phyloP scores from a whole-genome alignment of 1,284 basidiomycete species.

The Volvariella volvacea region DNA sequence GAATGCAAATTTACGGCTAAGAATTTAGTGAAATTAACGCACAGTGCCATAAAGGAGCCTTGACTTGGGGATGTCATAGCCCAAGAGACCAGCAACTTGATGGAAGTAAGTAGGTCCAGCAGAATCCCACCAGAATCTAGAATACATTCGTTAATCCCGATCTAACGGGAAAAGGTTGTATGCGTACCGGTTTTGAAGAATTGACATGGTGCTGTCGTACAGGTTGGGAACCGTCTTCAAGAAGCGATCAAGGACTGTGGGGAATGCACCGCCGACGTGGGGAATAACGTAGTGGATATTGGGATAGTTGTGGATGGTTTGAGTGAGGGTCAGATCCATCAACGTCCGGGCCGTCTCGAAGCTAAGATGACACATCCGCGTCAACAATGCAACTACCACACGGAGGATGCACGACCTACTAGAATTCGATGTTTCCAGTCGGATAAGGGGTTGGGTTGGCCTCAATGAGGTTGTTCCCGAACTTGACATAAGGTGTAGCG shows the following conservation, averaged over 20 bases:
- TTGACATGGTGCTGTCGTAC: constrained; percentile 22
- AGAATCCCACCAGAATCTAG: constrained; percentile 30
- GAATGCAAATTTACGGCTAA: neutral
- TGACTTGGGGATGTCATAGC: constrained; percentile 20
- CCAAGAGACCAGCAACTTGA: constrained; percentile 24
- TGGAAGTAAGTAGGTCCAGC: constrained; percentile 28
- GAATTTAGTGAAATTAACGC: constrained; percentile 7
- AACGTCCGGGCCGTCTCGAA: constrained; percentile 28
- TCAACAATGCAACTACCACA: too few relatives aligned
- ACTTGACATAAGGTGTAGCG: constrained; percentile 19
- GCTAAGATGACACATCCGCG: constrained; percentile 11
- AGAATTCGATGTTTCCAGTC: constrained; percentile 26
- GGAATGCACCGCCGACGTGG: constrained; percentile 27
- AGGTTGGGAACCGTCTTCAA: constrained; percentile 21
- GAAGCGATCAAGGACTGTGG: constrained; percentile 24
- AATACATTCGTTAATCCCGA: neutral
- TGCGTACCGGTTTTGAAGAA: constrained; percentile 19
- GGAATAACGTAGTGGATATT: constrained; percentile 28
- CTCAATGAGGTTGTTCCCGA: constrained; percentile 19
- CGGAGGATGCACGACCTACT: constrained; percentile 15
- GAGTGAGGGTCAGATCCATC: constrained; percentile 24
- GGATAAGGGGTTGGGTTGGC: constrained; percentile 25
- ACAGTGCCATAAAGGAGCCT: constrained; percentile 27
- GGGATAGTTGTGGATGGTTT: constrained; percentile 26
- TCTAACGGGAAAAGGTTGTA: neutral